Percentiles rank a stretch among this genome's conserved stretches.
Evolutionary conservation across 352 stramenopile genomes (phyloP).

Genomic region (Aphanomyces cochlioides): DNA sequence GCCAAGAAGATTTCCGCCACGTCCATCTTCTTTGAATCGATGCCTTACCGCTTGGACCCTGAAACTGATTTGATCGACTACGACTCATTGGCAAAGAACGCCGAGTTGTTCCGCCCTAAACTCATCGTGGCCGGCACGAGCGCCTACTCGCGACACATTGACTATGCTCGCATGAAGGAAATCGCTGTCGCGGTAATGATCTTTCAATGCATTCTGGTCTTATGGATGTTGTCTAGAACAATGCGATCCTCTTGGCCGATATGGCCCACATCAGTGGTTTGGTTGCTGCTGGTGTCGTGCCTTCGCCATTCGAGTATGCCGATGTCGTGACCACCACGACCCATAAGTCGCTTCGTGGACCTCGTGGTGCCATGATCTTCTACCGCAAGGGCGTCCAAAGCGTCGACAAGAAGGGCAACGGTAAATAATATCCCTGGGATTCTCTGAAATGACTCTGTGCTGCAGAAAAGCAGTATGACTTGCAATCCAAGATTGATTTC

Average conservation of each 20-base stretch:
- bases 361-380: constrained; percentile 99
- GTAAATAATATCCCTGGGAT: constrained; percentile 34
- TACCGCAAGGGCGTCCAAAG: constrained; percentile 94
- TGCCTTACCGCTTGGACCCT: constrained; percentile 98
- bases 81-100: constrained; percentile 95
- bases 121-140: constrained; percentile 98
- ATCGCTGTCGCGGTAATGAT: constrained; percentile 77
- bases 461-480: constrained; percentile 88
- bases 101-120: constrained; percentile 93
- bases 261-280: constrained; percentile 99
- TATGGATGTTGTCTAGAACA: constrained; percentile 45
- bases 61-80: constrained; percentile 98
- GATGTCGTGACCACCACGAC: constrained; percentile 99
- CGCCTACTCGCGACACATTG: constrained; percentile 98
- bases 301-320: constrained; percentile 95
- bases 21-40: constrained; percentile 99
- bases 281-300: constrained; percentile 94
- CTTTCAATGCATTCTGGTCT: constrained; percentile 1
- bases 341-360: constrained; percentile 98
- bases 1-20: constrained; percentile 99
- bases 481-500: constrained; percentile 99
- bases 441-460: neutral
- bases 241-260: constrained; percentile 96
- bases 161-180: constrained; percentile 98
- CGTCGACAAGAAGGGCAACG: constrained; percentile 95